Percentiles rank a stretch among this genome's conserved stretches.
These are phyloP conservation scores for Komagataella kurtzmanii DNA, from an alignment of 805 yeast genomes.

Conservation along the genomic window DNA sequence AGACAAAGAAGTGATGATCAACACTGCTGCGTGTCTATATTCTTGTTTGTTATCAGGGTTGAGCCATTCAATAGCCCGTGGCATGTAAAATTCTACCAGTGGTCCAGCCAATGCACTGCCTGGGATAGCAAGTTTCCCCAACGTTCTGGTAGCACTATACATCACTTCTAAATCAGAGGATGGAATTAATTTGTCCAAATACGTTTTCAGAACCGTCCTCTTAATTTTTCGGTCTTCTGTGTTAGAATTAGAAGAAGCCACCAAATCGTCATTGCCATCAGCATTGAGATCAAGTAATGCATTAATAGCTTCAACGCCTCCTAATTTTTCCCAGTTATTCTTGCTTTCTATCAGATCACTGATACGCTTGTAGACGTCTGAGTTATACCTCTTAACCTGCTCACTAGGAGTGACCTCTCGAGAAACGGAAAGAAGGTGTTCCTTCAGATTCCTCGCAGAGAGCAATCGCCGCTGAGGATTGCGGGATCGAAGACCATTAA, in stretches of 20 bases:
- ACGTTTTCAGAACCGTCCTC: slow-evolving; percentile 85
- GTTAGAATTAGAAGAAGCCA: neutral
- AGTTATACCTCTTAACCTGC: slow-evolving; percentile 68
- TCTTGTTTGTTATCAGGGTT: slow-evolving; percentile 78
- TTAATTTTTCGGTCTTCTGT: slow-evolving; percentile 72
- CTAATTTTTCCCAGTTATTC: slow-evolving; percentile 61
- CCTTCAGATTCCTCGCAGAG: slow-evolving; percentile 62
- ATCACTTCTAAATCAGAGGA: slow-evolving; percentile 76
- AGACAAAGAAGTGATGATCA: slow-evolving; percentile 74
- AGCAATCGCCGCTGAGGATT: slow-evolving; percentile 28
- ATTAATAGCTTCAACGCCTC: slow-evolving; percentile 87
- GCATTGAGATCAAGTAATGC: slow-evolving; percentile 69
- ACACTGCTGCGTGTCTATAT: slow-evolving; percentile 82
- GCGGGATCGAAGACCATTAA: slow-evolving; percentile 30
- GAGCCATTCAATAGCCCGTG: slow-evolving; percentile 81
- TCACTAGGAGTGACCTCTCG: slow-evolving; percentile 68
- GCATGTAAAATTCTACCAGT: slow-evolving; percentile 86
- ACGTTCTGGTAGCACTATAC: slow-evolving; percentile 73
- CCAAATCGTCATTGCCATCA: slow-evolving; percentile 8
- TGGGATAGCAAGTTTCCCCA: slow-evolving; percentile 81
- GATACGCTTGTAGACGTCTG: slow-evolving; percentile 75
- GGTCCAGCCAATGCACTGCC: slow-evolving; percentile 87
- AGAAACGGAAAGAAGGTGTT: slow-evolving; percentile 57
- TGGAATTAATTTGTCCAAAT: slow-evolving; percentile 66
- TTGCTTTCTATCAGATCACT: slow-evolving; percentile 73